Conservation (phyloP, 2,329 filamentous ascomycete genomes). For the Aspergillus arachidicola region DNA sequence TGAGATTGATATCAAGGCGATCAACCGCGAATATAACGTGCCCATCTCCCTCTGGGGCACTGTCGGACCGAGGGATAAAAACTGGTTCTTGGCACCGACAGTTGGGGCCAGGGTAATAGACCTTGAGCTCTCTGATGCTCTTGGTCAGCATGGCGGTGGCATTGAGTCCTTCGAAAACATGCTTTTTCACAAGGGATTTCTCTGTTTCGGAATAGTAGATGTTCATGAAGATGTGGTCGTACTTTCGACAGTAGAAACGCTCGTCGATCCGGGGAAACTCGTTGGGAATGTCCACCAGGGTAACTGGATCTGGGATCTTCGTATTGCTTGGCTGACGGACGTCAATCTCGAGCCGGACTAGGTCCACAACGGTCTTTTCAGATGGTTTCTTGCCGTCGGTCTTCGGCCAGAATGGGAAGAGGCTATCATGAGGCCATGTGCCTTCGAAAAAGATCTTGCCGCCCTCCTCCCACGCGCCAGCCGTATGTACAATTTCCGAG, state of each 20-base stretch:
- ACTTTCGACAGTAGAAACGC: neutral
- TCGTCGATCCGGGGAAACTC: neutral
- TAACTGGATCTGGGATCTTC: neutral
- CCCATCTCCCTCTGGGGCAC: constrained; percentile 6
- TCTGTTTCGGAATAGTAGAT: neutral
- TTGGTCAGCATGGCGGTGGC: neutral
- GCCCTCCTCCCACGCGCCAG: neutral
- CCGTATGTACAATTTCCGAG: neutral
- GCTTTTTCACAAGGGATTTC: neutral
- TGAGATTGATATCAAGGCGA: neutral
- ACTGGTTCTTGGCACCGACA: constrained; percentile 1
- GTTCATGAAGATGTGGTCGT: neutral
- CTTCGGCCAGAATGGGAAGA: neutral
- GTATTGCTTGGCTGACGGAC: neutral
- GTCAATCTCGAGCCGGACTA: neutral
- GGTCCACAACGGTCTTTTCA: neutral
- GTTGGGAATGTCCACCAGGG: neutral
- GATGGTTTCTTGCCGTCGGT: neutral
- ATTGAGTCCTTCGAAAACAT: constrained; percentile 29
- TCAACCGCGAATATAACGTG: constrained; percentile 1
- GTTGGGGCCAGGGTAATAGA: neutral
- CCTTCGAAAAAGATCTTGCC: neutral
- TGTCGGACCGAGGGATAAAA: constrained; percentile 5
- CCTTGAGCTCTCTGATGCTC: neutral
- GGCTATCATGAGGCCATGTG: neutral